Base-by-base conservation (phyloP, 495 filamentous ascomycete genomes). In the Bacidia rubella region DNA sequence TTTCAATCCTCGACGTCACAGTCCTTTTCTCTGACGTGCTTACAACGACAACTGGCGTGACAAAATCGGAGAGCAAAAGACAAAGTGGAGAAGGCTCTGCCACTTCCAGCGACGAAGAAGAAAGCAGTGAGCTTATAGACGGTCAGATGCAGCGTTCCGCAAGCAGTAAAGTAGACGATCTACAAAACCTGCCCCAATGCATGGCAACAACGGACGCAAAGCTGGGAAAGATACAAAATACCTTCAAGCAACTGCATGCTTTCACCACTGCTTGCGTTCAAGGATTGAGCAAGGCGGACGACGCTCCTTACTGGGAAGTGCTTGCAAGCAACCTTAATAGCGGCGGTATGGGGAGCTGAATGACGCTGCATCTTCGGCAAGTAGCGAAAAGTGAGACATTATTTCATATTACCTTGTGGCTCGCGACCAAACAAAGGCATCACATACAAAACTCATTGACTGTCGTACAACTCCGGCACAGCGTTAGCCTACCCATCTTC, bases 1-100 rank as follows among this genome's bases (percentile, higher is more conserved):
- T 85, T 22, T 75, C 78, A 24, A 65, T 89, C 0, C 74, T 90
- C 4, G 76, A 80, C 58, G 60, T 81, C 3, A 74, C 68, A 26
- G 63, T 79, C 38, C 54, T 66, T 39, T 75, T 80, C 35, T 68
- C 71, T 17, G 72, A 78, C 57, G 54, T 71, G 7, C n/a, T 21
- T 25, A 4, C 70, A 75, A 54, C 53, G 60, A 15, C 15, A 5
- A 15, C 29, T 35, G 29, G 15, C 7, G 15, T 61, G 58, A 2
- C 65, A 64, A 21, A 57, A 9, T 21, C 52, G 55, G 12, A 55
- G 52, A 41, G n/a, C 22, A 32, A 5, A 11, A 29, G 27, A 41
- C 26, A 15, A 32, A 44, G 22, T 54, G 50, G 44, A 49, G 56
- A 26, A 41, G 47, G 40, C 54, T 46, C 26, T 24, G 35, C 56